Evolutionary conservation across 108 stramenopile genomes (phyloP), one percentile per base, ranked within the genome.

Genomic region (Heterococcus sp.): DNA sequence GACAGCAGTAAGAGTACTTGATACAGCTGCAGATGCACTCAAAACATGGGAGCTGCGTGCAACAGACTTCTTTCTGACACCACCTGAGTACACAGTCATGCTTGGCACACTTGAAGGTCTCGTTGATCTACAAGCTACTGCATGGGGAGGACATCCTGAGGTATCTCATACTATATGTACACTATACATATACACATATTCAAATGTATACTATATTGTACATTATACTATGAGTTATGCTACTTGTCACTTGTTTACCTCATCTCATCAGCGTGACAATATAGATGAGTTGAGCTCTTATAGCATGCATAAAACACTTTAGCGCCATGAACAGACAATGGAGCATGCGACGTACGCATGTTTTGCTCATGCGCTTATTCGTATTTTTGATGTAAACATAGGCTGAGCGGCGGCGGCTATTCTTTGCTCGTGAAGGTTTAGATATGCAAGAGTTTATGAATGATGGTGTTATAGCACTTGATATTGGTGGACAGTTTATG

Each of bases 401-500:
- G 72, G 81, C 81, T 0, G 81, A 74, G 27, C 31, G 81, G 27
- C 73, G 67, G 64, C 81, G 81, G 4, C 35, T 74, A 2, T 82
- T 82, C 32, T 32, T 82, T 34, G 26, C 73, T 0, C 74, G 71
- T 27, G 73, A 65, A 27, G 73, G 72, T 2, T 68, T 66, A 3
- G 32, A 71, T 37, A 65, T 29, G 73, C 35, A 11, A 21, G 8
- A 30, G 27, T 63, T 40, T 11, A 2, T 73, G 28, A 46, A 72
- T 32, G 38, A 2, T 8, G 66, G 72, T 33, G 65, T 82, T n/a
- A 68, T 34, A 32, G 72, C 81, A 30, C 5, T 82, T 21, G 72
- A 73, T 39, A 66, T 82, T 32, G 81, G 72, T 40, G 81, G 81
- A 3, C 72, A 82, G 66, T 82, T 82, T 46, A 31, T 82, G 65